Conservation (phyloP, 2,329 filamentous ascomycete genomes). For the Byssochlamys sp. region DNA sequence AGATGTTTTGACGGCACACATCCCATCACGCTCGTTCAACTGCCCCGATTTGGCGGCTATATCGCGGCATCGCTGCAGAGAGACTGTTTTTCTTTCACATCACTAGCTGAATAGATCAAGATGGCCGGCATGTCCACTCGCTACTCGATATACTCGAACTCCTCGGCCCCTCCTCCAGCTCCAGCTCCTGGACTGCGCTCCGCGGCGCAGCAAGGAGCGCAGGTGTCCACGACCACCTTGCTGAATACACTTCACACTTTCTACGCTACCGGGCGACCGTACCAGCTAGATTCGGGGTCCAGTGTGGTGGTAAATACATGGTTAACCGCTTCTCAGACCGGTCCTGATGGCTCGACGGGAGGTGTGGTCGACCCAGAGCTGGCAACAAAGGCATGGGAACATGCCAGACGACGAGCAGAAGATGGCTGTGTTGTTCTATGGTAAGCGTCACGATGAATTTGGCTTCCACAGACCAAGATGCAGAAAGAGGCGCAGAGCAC, state of each 20-base stretch:
- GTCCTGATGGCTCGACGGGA: constrained; percentile 58
- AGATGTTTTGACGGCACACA: neutral
- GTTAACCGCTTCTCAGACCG: constrained; percentile 67
- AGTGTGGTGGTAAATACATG: constrained; percentile 92
- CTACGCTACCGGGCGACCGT: constrained; percentile 73
- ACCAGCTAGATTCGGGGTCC: constrained; percentile 77
- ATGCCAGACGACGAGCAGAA: constrained; percentile 84
- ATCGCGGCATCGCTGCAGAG: neutral
- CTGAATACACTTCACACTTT: constrained; percentile 85
- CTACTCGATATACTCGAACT: constrained; percentile 55
- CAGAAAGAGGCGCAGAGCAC: neutral
- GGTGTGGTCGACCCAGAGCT: constrained; percentile 73
- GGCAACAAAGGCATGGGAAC: constrained; percentile 82
- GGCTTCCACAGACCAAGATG: constrained; percentile 10
- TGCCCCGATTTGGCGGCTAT: neutral
- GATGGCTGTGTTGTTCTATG: constrained; percentile 86
- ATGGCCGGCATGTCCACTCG: constrained; percentile 45
- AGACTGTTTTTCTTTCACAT: neutral
- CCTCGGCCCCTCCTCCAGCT: constrained; percentile 38
- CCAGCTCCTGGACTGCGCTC: constrained; percentile 36
- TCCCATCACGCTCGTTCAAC: neutral
- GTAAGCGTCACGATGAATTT: constrained; percentile 42
- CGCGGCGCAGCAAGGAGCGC: constrained; percentile 58
- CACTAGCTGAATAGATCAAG: neutral
- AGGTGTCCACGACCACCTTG: constrained; percentile 85